Evolutionary conservation across 2,329 filamentous ascomycete species (phyloP), one percentile per base, ranked within the genome.

Genomic region (Ophiostoma quercus): DNA sequence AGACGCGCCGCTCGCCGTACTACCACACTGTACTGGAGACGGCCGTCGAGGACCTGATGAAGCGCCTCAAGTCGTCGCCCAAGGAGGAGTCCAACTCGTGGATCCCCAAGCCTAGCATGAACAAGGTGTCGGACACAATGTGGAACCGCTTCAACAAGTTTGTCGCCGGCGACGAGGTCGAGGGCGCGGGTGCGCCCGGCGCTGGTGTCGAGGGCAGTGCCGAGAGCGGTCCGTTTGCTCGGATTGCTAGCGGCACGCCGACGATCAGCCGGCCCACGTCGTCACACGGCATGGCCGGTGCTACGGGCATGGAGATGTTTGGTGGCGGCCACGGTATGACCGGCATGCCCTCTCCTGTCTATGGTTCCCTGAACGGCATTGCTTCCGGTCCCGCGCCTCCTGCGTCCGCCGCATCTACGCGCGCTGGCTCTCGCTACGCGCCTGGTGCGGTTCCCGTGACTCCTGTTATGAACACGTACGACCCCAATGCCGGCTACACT

Each of bases 71-170:
- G 74, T 91, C 95, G 77, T 90, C 93, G 22, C 92, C 94, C 14
- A 92, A 90, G 76, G 92, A 95, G 74, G 88, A 87, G 69, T 89
- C 88, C 7, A 89, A 87, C 25, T 94, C 93, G 1, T 97, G 94
- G 92, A 95, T 99, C 68, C 90, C 92, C 0, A 97, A 95, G 78
- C 93, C 94, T 7, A 97, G 88, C 78, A 96, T 98, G 86, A 94
- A 96, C 79, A 97, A 96, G 79, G 92, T 98, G 0, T 95, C 94
- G 1, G 93, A 91, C 72, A 92, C 91, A 43, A 88, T 98, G 77
- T 94, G 92, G 86, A 93, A 89, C 73, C 92, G 91, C 71, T 97
- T 99, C 80, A 98, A 94, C 80, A 97, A 93, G 76, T 99, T 99
- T 76, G 93, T 99, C 72, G 89, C 91, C 68, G 96, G 95, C 16